Conservation (phyloP, 176 grass and related monocot genomes). For the Lolium multiflorum region DNA sequence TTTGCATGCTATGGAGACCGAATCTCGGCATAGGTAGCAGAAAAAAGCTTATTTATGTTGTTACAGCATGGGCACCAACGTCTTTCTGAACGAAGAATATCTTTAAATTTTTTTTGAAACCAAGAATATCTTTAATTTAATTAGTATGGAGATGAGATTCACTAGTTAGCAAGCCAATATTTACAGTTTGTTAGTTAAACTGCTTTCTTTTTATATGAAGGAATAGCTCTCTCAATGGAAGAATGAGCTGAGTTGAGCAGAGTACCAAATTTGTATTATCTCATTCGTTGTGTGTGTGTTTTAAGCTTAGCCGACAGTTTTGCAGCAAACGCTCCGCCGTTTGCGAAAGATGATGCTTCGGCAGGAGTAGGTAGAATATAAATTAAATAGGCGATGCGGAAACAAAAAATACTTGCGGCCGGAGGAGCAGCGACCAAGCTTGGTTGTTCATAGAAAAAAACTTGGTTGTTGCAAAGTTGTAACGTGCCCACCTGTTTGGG, state of each 20-base stretch:
- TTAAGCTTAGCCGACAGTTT: slow-evolving; percentile 11
- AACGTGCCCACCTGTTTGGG: background rate
- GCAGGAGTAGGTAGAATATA: background rate
- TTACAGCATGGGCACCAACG: background rate
- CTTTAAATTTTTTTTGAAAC: background rate
- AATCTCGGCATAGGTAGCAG: background rate
- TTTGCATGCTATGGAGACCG: background rate
- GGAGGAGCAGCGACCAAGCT: background rate
- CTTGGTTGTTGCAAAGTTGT: background rate
- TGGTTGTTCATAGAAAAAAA: background rate
- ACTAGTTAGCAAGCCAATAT: background rate
- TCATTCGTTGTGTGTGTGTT: background rate
- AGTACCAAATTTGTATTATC: background rate
- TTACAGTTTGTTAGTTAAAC: background rate
- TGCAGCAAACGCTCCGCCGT: slow-evolving; percentile 36
- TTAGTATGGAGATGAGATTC: background rate
- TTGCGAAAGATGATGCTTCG: background rate
- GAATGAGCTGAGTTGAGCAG: background rate
- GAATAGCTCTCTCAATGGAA: background rate
- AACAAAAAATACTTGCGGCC: background rate
- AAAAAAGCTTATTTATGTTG: background rate
- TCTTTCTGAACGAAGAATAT: background rate
- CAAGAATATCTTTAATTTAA: background rate
- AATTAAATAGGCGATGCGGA: background rate
- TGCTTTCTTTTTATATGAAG: background rate